A percentile compares a stretch with the other conserved stretches of the same genome.
phyloP scores from a whole-genome alignment of 2,329 filamentous ascomycete genomes.

The Periconia digitata region DNA sequence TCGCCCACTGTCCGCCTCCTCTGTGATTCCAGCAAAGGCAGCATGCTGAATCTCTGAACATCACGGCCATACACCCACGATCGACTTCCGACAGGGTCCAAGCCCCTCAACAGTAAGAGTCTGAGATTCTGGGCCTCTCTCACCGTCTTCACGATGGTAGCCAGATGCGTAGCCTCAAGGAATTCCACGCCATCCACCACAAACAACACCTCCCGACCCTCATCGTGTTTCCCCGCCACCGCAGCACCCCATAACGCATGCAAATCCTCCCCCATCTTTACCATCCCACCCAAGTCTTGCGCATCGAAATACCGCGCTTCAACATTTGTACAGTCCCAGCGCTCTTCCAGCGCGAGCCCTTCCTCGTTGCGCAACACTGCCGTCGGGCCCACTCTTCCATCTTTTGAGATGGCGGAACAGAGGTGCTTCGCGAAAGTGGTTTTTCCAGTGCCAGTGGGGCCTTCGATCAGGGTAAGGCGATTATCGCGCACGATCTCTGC shows the following conservation, averaged over 20 bases:
- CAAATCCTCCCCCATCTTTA: too few species aligned
- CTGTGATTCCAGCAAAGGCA: not conserved
- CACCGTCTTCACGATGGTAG: not conserved
- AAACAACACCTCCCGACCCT: not conserved
- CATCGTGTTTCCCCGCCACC: too few species aligned
- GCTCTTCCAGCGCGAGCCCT: conserved; percentile 1
- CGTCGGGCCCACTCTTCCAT: too few species aligned
- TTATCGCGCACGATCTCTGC: conserved; percentile 1
- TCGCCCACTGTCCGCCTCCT: not conserved
- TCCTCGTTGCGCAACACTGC: not conserved
- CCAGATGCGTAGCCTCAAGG: not conserved
- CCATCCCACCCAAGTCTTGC: too few species aligned
- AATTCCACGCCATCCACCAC: not conserved
- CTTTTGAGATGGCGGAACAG: too few species aligned
- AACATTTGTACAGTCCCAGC: not conserved
- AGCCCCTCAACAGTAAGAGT: not conserved
- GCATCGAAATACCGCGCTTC: not conserved
- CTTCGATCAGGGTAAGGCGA: not conserved
- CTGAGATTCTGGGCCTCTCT: not conserved
- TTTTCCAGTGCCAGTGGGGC: not conserved
- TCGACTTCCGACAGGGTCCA: not conserved
- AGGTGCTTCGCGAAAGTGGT: not conserved
- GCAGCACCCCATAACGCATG: not conserved
- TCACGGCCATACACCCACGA: not conserved
- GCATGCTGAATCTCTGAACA: not conserved